Percentiles rank a stretch among this genome's conserved stretches.
phyloP scores from a whole-genome alignment of 192 early-diverging fungal species.

The Gamsiella multidivaricata region DNA sequence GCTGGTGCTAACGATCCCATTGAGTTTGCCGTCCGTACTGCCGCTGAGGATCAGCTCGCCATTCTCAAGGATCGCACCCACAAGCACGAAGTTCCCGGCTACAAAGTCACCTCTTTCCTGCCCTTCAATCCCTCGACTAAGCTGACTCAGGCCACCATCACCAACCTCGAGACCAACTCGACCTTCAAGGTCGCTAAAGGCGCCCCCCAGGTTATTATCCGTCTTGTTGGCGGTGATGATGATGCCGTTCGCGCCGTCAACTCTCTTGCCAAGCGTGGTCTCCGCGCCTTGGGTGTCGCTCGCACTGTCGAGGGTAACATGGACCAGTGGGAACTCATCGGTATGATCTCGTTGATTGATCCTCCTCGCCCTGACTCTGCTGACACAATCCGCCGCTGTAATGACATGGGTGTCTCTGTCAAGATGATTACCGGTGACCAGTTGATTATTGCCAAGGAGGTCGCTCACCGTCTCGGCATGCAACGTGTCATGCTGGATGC shows the following conservation, averaged over 20 bases:
- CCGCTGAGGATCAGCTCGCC: conserved; percentile 72
- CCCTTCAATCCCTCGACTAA: conserved; percentile 87
- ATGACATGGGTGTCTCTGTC: conserved; percentile 80
- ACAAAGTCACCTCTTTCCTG: conserved; percentile 87
- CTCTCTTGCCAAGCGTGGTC: no score
- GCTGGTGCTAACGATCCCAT: conserved; percentile 88
- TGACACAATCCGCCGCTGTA: conserved; percentile 81
- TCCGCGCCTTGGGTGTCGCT: conserved; percentile 86
- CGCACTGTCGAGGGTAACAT: conserved; percentile 73
- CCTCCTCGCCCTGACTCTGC: conserved; percentile 87
- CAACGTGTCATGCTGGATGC: conserved; percentile 87
- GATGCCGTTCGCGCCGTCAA: no score
- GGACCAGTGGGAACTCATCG: conserved; percentile 78
- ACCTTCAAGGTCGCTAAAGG: conserved; percentile 93
- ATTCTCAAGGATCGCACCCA: conserved; percentile 69
- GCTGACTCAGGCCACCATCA: conserved; percentile 86
- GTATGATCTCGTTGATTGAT: conserved; percentile 87
- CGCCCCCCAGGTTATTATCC: conserved; percentile 92
- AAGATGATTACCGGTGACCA: conserved; percentile 95
- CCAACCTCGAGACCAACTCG: conserved; percentile 72
- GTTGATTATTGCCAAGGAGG: conserved; percentile 87
- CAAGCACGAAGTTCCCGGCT: conserved; percentile 85
- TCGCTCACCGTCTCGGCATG: conserved; percentile 87
- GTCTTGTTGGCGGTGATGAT: conserved; percentile 82
- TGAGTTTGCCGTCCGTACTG: conserved; percentile 84